phyloP scores from a whole-genome alignment of 768 basidiomycete genomes.

The Clavaria fumosa region DNA sequence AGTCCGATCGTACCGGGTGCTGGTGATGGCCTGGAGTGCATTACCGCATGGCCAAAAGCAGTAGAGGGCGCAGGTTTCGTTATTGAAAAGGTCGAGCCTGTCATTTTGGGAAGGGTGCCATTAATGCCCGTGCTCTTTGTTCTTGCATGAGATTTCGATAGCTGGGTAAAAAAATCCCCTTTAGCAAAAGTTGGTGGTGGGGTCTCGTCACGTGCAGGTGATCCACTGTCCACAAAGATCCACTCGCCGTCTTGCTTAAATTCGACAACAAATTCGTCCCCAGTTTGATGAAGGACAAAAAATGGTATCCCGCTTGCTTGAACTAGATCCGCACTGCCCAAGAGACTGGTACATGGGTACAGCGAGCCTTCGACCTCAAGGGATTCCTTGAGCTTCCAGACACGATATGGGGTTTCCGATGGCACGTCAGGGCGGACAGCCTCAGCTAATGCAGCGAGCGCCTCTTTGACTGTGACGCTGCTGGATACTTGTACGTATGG shows the following conservation, averaged over 20 bases:
- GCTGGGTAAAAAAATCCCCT: constrained; percentile 44
- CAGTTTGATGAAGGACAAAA: constrained; percentile 37
- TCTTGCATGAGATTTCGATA: no score
- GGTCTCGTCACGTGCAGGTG: constrained; percentile 4
- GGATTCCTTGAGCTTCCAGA: constrained; percentile 43
- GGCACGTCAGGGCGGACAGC: constrained; percentile 19
- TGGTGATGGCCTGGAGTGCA: no score
- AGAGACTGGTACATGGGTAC: constrained; percentile 20
- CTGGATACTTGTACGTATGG: constrained; percentile 32
- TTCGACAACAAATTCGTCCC: constrained; percentile 69
- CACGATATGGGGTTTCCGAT: constrained; percentile 33
- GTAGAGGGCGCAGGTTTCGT: no score
- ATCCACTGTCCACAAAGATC: constrained; percentile 28
- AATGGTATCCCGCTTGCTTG: constrained; percentile 31
- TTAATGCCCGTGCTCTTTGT: no score
- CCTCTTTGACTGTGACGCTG: constrained; percentile 31
- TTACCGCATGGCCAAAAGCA: no score
- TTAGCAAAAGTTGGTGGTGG: no score
- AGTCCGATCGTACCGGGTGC: constrained; percentile 77
- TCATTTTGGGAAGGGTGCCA: no score
- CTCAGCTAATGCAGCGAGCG: constrained; percentile 24
- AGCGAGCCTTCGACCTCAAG: constrained; percentile 26
- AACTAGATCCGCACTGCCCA: constrained; percentile 22
- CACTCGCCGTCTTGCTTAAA: constrained; percentile 43
- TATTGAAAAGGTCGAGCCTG: no score